phyloP scores from a whole-genome alignment of 2,329 filamentous ascomycete species.

The Ceratocystiopsis brevicomis region DNA sequence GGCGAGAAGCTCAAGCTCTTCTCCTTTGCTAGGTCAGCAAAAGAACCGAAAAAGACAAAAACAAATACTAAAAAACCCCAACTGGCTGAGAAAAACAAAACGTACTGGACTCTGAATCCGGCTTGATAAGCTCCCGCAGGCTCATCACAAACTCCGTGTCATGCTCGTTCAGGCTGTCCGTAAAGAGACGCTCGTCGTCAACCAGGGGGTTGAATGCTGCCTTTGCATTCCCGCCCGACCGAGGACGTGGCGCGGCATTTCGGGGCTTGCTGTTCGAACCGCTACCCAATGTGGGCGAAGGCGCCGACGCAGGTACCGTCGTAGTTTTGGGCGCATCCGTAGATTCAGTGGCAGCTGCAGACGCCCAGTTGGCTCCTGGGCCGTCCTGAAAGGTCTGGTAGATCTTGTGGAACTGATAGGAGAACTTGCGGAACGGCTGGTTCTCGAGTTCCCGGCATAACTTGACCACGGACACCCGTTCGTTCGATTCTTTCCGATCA shows the following conservation, averaged over 20 bases:
- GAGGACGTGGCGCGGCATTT: too few species aligned
- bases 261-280: neutral
- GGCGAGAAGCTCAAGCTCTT: constrained; percentile 24
- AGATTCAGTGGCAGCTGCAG: constrained; percentile 25
- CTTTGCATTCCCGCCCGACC: constrained; percentile 1
- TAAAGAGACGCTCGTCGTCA: constrained; percentile 22
- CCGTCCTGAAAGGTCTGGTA: constrained; percentile 30
- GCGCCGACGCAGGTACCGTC: too few species aligned
- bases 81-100: constrained; percentile 23
- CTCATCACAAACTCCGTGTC: constrained; percentile 26
- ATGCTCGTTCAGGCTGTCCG: constrained; percentile 26
- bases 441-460: constrained; percentile 34
- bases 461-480: constrained; percentile 24
- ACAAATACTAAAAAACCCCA: too few species aligned
- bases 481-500: constrained; percentile 8
- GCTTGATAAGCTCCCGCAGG: constrained; percentile 24
- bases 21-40: neutral
- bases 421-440: constrained; percentile 40
- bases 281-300: neutral
- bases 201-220: constrained; percentile 35
- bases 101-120: constrained; percentile 22
- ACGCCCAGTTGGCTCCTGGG: neutral
- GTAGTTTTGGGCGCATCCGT: constrained; percentile 3
- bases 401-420: constrained; percentile 39
- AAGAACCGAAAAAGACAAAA: neutral